These are phyloP conservation scores for Myriosclerotinia duriaeana DNA, from an alignment of 2,329 filamentous ascomycete species.

Conservation along the genomic window DNA sequence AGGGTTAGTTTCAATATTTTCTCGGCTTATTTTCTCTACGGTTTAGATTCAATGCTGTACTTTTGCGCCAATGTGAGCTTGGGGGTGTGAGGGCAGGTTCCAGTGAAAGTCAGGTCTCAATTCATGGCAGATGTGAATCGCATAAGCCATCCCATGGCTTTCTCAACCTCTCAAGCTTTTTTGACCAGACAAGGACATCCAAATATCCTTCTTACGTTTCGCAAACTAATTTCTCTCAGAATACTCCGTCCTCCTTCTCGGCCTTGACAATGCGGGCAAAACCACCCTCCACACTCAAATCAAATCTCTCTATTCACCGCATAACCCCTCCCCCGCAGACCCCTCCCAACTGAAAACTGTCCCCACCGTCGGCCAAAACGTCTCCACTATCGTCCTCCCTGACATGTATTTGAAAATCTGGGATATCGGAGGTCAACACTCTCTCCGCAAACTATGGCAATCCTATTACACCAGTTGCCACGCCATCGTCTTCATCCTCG, in stretches of 20 bases:
- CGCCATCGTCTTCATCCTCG: slow-evolving; percentile 96
- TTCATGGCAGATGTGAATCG: background rate
- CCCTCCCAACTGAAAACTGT: slow-evolving; percentile 75
- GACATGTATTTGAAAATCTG: slow-evolving; percentile 98
- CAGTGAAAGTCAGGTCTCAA: background rate
- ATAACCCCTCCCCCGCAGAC: slow-evolving; percentile 57
- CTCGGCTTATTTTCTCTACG: background rate
- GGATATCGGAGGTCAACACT: slow-evolving; percentile 94
- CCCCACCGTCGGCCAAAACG: slow-evolving; percentile 95
- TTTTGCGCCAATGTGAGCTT: background rate
- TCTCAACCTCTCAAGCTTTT: background rate
- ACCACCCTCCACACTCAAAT: slow-evolving; percentile 97
- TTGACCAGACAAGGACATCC: background rate
- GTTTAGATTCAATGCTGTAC: background rate
- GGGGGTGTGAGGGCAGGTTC: background rate
- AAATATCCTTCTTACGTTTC: slow-evolving; percentile 8
- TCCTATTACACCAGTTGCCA: slow-evolving; percentile 93
- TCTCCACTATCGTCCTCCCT: slow-evolving; percentile 83
- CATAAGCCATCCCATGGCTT: background rate
- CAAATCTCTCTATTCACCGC: slow-evolving; percentile 77
- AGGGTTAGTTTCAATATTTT: slow-evolving; percentile 57
- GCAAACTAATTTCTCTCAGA: slow-evolving; percentile 52
- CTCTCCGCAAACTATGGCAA: slow-evolving; percentile 87
- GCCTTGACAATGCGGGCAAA: slow-evolving; percentile 97
- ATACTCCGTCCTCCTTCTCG: slow-evolving; percentile 95